Percentiles rank a stretch among this genome's conserved stretches.
Evolutionary conservation across 345 rosid genomes (phyloP).

Genomic region (Capsella bursapastoris): DNA sequence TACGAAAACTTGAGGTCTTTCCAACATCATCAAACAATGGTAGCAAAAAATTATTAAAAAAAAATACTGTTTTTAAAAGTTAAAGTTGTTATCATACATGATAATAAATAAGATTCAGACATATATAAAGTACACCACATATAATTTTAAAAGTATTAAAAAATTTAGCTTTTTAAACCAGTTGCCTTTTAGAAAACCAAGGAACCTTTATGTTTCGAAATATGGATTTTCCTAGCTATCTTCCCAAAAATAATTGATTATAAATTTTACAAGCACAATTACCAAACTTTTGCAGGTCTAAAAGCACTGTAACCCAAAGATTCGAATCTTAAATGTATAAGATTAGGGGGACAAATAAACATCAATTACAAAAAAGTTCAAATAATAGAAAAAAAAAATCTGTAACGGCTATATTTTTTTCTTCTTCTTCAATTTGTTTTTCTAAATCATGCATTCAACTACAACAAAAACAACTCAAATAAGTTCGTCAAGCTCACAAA

Average conservation of each 20-base stretch:
- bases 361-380: background rate
- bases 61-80: no score
- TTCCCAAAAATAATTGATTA: background rate
- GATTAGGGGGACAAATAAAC: background rate
- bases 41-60: no score
- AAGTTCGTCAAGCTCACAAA: background rate
- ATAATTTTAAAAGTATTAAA: no score
- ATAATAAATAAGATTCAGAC: no score
- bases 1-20: background rate
- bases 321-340: slow-evolving; percentile 1
- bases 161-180: background rate
- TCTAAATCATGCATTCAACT: no score
- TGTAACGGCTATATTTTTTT: background rate
- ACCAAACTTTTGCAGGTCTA: background rate
- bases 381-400: background rate
- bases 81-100: no score
- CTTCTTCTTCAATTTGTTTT: background rate
- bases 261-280: background rate
- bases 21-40: no score
- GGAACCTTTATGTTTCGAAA: background rate
- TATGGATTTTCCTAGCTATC: background rate
- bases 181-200: background rate
- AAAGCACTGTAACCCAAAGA: slow-evolving; percentile 14
- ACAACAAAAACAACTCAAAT: no score
- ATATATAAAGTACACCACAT: no score